Conservation (phyloP, 495 filamentous ascomycete species). For the Neurospora africana region DNA sequence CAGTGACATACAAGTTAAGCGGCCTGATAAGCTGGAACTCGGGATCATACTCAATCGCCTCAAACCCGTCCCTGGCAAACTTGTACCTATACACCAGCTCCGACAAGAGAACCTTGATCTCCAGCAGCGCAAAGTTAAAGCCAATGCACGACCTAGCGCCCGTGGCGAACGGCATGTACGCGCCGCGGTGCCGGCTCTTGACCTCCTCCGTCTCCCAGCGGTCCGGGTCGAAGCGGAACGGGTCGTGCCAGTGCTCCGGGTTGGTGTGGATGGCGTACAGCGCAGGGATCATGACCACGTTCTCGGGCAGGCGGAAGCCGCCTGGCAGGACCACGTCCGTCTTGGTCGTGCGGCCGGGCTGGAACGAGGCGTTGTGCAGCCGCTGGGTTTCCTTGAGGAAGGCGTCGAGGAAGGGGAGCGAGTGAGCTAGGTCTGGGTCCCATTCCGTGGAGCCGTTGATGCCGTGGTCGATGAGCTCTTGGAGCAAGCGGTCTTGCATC, state of each 20-base stretch:
- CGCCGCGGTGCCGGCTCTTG: conserved; percentile 30
- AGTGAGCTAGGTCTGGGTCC: conserved; percentile 30
- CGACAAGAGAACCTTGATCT: conserved; percentile 41
- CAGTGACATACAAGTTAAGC: conserved; percentile 42
- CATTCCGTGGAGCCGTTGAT: conserved; percentile 21
- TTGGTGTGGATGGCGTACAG: conserved; percentile 46
- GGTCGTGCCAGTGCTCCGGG: conserved; percentile 40
- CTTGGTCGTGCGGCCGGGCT: conserved; percentile 43
- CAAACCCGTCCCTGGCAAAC: conserved; percentile 29
- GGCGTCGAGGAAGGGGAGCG: conserved; percentile 39
- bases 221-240: conserved; percentile 41
- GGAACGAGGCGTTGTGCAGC: conserved; percentile 45
- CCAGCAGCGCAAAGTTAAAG: conserved; percentile 47
- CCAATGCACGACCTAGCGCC: conserved; percentile 45
- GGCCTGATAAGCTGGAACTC: conserved; percentile 46
- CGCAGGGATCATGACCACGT: conserved; percentile 36
- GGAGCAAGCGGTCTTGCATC: conserved; percentile 41
- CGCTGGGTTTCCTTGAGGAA: conserved; percentile 50
- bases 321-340: conserved; percentile 43
- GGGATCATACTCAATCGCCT: conserved; percentile 45
- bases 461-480: conserved; percentile 43
- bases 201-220: conserved; percentile 43
- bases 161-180: conserved; percentile 44
- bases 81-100: conserved; percentile 45
- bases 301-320: conserved; percentile 41